Evolutionary conservation across 208 protist genomes (phyloP).

Genomic region (Perkinsela sp.): DNA sequence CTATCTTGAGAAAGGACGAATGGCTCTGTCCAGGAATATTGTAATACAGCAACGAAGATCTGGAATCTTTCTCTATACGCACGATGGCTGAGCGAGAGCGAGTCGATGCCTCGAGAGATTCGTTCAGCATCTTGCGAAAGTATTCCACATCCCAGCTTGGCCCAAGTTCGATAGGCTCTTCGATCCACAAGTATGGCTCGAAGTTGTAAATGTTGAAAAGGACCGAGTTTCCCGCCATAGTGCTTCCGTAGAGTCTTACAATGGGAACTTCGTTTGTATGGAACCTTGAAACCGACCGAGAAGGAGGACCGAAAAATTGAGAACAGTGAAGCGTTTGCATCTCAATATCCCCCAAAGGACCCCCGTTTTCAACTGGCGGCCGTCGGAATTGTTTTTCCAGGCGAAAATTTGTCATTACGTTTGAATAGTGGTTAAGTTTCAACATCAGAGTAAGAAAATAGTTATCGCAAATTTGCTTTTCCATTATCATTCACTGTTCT

Average conservation of each 20-base stretch:
- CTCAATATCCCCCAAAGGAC: slow-evolving; percentile 5
- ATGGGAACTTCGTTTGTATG: slow-evolving; percentile 39
- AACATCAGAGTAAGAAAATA: too few relatives aligned
- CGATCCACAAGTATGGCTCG: slow-evolving; percentile 80
- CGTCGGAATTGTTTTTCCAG: background rate
- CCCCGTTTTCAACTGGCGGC: background rate
- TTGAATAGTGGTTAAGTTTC: too few relatives aligned
- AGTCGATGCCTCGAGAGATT: slow-evolving; percentile 20
- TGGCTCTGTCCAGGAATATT: slow-evolving; percentile 9
- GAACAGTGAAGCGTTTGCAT: slow-evolving; percentile 58
- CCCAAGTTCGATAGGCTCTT: slow-evolving; percentile 32
- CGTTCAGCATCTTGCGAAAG: slow-evolving; percentile 39
- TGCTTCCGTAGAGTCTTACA: slow-evolving; percentile 72
- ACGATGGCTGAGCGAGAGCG: slow-evolving; percentile 25
- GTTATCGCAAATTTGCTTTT: too few relatives aligned
- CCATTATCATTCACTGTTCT: too few relatives aligned
- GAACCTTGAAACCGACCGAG: slow-evolving; percentile 24
- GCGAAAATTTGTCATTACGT: slow-evolving; percentile 15
- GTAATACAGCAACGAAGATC: slow-evolving; percentile 45
- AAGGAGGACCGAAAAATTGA: slow-evolving; percentile 32
- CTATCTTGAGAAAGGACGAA: slow-evolving; percentile 35
- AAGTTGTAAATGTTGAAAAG: slow-evolving; percentile 75
- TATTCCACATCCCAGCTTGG: slow-evolving; percentile 23
- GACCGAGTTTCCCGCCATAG: slow-evolving; percentile 56
- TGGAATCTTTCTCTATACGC: slow-evolving; percentile 31